These are phyloP conservation scores for Beauveria sp. DNA, from an alignment of 2,329 filamentous ascomycete species.

Conservation along the genomic window DNA sequence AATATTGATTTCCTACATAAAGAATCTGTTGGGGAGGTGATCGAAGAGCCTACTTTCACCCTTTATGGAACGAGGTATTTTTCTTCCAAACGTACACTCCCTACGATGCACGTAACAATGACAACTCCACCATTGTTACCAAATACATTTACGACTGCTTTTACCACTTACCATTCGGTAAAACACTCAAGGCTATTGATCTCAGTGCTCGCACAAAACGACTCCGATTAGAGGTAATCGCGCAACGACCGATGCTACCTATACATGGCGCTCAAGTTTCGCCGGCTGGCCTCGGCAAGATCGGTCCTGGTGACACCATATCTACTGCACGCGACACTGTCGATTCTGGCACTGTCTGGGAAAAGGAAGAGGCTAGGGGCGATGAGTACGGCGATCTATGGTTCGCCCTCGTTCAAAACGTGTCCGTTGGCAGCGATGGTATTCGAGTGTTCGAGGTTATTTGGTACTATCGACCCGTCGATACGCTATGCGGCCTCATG, in stretches of 20 bases:
- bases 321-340: conserved; percentile 37
- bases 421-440: conserved; percentile 32
- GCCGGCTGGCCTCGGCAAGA: conserved; percentile 17
- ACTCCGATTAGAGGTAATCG: conserved; percentile 23
- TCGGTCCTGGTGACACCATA: conserved; percentile 41
- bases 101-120: conserved; percentile 9
- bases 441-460: conserved; percentile 50
- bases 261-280: neutral
- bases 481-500: conserved; percentile 62
- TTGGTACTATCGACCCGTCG: conserved; percentile 65
- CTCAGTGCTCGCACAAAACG: conserved; percentile 20
- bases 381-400: conserved; percentile 46
- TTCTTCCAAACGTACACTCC: conserved; percentile 27
- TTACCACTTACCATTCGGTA: conserved; percentile 50
- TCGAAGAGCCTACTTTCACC: conserved; percentile 26
- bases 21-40: conserved; percentile 43
- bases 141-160: conserved; percentile 61
- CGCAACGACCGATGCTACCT: conserved; percentile 9
- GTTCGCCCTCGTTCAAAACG: conserved; percentile 61
- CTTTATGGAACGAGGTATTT: conserved; percentile 47
- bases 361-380: conserved; percentile 35
- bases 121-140: conserved; percentile 56
- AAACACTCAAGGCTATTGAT: conserved; percentile 35
- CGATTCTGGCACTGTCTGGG: conserved; percentile 49
- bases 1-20: conserved; percentile 59